Conservation (phyloP, 2,329 filamentous ascomycete species). For the Beauveria australis region DNA sequence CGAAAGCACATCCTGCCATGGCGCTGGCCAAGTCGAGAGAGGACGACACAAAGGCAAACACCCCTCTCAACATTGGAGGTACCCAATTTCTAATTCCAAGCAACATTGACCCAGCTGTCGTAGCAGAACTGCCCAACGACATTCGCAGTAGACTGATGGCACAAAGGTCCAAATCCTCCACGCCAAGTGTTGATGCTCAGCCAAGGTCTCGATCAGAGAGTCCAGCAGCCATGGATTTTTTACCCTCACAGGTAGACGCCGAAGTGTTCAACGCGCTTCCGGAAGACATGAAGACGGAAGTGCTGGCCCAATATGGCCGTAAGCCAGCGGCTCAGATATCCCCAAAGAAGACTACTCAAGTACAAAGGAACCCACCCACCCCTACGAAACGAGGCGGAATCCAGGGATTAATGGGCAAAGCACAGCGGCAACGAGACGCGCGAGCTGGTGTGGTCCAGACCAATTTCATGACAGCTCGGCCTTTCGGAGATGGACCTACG, state of each 20-base stretch:
- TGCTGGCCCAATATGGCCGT: constrained; percentile 62
- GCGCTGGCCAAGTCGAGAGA: constrained; percentile 41
- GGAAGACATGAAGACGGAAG: constrained; percentile 74
- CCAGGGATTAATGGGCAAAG: constrained; percentile 33
- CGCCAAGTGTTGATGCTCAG: constrained; percentile 20
- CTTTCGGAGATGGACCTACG: constrained; percentile 19
- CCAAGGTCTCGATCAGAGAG: constrained; percentile 28
- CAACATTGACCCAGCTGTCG: constrained; percentile 71
- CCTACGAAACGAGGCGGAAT: constrained; percentile 56
- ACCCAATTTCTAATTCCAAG: constrained; percentile 89
- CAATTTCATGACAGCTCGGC: constrained; percentile 51
- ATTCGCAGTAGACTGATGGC: constrained; percentile 69
- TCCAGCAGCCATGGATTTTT: constrained; percentile 32
- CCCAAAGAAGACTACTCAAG: constrained; percentile 48
- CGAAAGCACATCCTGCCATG: constrained; percentile 45
- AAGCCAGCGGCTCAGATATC: constrained; percentile 38
- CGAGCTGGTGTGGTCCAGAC: constrained; percentile 62
- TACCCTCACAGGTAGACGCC: constrained; percentile 75
- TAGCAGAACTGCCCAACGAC: constrained; percentile 76
- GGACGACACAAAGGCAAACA: constrained; percentile 48
- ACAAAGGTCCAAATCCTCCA: constrained; percentile 34
- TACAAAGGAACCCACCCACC: constrained; percentile 44
- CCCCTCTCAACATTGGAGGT: constrained; percentile 68
- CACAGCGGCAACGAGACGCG: constrained; percentile 43
- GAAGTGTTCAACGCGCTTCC: constrained; percentile 79